Evolutionary conservation across 352 stramenopile species (phyloP).

Genomic region (Phytophthora aleatoria): DNA sequence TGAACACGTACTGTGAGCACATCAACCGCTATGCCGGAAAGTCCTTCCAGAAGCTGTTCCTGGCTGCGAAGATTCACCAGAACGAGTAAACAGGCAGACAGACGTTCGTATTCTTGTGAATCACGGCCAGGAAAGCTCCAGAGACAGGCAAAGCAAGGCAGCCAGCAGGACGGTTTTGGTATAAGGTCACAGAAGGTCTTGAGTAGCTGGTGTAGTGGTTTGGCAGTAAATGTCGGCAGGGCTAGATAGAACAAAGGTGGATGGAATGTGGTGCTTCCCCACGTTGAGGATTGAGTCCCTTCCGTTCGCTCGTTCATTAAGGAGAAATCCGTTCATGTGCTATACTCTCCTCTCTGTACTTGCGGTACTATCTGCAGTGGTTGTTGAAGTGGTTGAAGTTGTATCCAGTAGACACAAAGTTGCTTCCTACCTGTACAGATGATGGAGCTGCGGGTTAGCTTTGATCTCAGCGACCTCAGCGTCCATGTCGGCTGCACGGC

Average conservation of each 20-base stretch:
- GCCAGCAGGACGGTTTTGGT: constrained; percentile 20
- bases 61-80: constrained; percentile 90
- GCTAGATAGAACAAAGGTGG: constrained; percentile 43
- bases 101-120: constrained; percentile 21
- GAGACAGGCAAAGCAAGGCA: constrained; percentile 18
- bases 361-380: background rate
- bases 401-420: background rate
- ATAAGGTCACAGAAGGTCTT: constrained; percentile 22
- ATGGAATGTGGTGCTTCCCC: constrained; percentile 37
- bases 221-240: constrained; percentile 23
- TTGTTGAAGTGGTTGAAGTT: background rate
- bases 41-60: constrained; percentile 92
- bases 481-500: constrained; percentile 49
- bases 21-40: constrained; percentile 92
- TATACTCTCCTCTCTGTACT: constrained; percentile 5
- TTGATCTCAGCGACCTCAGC: constrained; percentile 62
- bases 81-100: constrained; percentile 47
- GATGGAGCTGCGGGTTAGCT: constrained; percentile 63
- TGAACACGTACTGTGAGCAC: constrained; percentile 93
- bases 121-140: constrained; percentile 14
- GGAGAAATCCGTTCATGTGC: constrained; percentile 37
- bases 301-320: constrained; percentile 30
- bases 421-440: constrained; percentile 59
- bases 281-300: constrained; percentile 34
- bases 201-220: constrained; percentile 23